Percentiles rank a stretch among this genome's conserved stretches.
Conservation (phyloP, 202 grass and related monocot species). For the Thinopyrum obtusiflorum region DNA sequence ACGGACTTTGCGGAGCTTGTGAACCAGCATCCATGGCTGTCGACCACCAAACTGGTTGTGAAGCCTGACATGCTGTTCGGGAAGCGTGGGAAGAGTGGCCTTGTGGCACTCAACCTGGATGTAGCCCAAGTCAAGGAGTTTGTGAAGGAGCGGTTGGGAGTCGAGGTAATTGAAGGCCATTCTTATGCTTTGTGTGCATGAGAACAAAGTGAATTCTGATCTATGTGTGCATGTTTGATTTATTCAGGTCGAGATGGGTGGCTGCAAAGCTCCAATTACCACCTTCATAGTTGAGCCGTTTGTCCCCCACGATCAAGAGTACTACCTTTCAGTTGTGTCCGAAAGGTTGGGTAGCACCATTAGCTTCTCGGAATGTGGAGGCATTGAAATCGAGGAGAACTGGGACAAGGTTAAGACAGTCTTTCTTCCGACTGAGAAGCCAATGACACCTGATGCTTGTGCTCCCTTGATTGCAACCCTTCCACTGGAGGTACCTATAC, state of each 20-base stretch:
- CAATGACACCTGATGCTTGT: slow-evolving; percentile 59
- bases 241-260: slow-evolving; percentile 80
- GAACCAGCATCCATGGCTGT: slow-evolving; percentile 71
- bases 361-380: slow-evolving; percentile 91
- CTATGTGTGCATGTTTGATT: neutral
- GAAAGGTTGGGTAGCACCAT: slow-evolving; percentile 84
- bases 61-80: slow-evolving; percentile 92
- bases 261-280: slow-evolving; percentile 84
- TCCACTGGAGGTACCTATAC: slow-evolving; percentile 71
- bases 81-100: slow-evolving; percentile 89
- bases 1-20: slow-evolving; percentile 70
- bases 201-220: neutral
- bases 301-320: slow-evolving; percentile 78
- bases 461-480: slow-evolving; percentile 83
- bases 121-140: slow-evolving; percentile 67
- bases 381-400: slow-evolving; percentile 95
- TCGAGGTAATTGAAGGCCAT: slow-evolving; percentile 45
- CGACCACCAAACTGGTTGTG: slow-evolving; percentile 71
- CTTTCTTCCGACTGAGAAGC: slow-evolving; percentile 70
- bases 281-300: slow-evolving; percentile 82
- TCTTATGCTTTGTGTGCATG: neutral
- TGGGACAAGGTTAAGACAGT: slow-evolving; percentile 97
- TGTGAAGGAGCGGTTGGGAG: slow-evolving; percentile 64
- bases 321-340: slow-evolving; percentile 77
- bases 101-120: slow-evolving; percentile 84